Conservation (phyloP, 176 grass and related monocot species). For the Eleusine coracana region DNA sequence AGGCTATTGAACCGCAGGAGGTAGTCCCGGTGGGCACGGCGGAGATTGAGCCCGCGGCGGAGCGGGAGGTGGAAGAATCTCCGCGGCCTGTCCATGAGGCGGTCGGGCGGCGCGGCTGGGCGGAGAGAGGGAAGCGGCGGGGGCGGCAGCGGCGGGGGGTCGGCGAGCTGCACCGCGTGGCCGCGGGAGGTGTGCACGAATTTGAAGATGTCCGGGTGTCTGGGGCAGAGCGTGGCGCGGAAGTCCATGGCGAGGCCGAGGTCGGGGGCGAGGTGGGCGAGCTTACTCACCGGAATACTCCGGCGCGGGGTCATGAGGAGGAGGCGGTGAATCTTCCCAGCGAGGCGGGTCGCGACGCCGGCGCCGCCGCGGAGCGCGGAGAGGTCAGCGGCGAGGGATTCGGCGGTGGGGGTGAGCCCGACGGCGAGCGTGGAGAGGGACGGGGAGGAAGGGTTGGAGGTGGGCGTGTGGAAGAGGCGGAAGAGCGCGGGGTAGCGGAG, state of each 20-base stretch:
- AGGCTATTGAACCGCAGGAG: constrained; percentile 60
- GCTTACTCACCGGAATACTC: constrained; percentile 51
- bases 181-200: constrained; percentile 60
- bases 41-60: constrained; percentile 71
- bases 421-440: constrained; percentile 52
- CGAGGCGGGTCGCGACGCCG: constrained; percentile 29
- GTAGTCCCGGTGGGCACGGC: constrained; percentile 58
- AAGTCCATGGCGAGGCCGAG: constrained; percentile 75
- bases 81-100: constrained; percentile 62
- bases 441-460: constrained; percentile 32
- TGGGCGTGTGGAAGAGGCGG: constrained; percentile 55
- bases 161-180: constrained; percentile 50
- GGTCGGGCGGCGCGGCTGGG: neutral
- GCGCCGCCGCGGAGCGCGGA: constrained; percentile 18
- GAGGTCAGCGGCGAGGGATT: constrained; percentile 42
- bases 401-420: constrained; percentile 62
- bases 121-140: constrained; percentile 38
- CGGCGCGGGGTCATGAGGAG: constrained; percentile 53
- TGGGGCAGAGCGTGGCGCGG: constrained; percentile 56
- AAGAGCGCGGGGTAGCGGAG: constrained; percentile 78
- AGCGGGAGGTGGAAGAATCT: constrained; percentile 65
- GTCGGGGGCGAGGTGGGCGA: constrained; percentile 71
- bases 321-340: constrained; percentile 58
- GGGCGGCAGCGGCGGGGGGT: constrained; percentile 44
- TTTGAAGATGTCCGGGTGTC: constrained; percentile 51